A percentile compares a stretch with the other conserved stretches of the same genome.
Conservation (phyloP, 2,329 filamentous ascomycete genomes). For the Blastomyces silverae region DNA sequence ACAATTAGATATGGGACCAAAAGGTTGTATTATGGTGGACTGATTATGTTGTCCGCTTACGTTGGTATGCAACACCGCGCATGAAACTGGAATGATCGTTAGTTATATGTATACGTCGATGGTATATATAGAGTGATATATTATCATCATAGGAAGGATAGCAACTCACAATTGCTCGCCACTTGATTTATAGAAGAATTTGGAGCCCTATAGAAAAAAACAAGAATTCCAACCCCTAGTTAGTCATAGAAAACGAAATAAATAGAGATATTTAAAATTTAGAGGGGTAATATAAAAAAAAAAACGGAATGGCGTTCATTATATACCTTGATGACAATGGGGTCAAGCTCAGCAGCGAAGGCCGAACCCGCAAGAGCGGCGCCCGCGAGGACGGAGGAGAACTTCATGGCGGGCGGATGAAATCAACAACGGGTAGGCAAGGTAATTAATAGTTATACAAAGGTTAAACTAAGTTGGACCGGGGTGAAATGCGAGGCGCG, state of each 20-base stretch:
- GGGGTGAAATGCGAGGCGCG: background rate
- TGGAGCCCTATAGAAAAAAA: conserved; percentile 55
- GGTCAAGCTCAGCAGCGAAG: conserved; percentile 50
- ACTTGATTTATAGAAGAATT: conserved; percentile 85
- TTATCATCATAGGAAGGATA: conserved; percentile 20
- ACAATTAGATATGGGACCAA: conserved; percentile 3
- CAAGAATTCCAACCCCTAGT: background rate
- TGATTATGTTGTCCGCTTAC: conserved; percentile 29
- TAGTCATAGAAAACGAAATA: conserved; percentile 1
- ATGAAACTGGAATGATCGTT: conserved; percentile 57
- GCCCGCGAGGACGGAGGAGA: conserved; percentile 45
- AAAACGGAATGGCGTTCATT: conserved; percentile 18
- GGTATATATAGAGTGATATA: background rate
- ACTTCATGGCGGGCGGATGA: conserved; percentile 48
- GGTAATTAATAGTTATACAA: background rate
- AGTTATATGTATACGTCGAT: conserved; percentile 15
- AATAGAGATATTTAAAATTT: too few relatives aligned
- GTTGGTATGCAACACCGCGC: conserved; percentile 91
- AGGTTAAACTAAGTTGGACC: background rate
- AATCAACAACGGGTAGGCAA: background rate
- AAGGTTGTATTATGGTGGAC: background rate
- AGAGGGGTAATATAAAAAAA: conserved; percentile 3
- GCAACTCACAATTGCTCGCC: conserved; percentile 60
- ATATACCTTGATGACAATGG: conserved; percentile 62
- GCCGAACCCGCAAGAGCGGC: conserved; percentile 45